Conservation (phyloP, 345 rosid genomes). For the Camelina sativa region DNA sequence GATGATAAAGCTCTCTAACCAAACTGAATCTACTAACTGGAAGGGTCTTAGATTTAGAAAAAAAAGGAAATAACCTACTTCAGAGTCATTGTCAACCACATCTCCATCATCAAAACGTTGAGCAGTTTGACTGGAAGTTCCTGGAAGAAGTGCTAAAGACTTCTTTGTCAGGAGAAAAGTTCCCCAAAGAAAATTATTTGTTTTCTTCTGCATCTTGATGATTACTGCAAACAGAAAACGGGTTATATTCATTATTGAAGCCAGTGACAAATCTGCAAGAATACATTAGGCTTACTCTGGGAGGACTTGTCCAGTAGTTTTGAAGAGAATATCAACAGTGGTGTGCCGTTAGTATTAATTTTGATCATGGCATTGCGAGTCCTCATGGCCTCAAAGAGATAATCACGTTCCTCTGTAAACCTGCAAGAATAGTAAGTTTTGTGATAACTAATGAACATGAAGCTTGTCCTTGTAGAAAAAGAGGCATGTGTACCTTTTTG, state of each 20-base stretch:
- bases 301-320: constrained; percentile 54
- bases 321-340: constrained; percentile 72
- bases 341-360: constrained; percentile 51
- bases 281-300: constrained; percentile 49
- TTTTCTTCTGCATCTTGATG: constrained; percentile 42
- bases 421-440: constrained; percentile 24
- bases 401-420: constrained; percentile 37
- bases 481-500: constrained; percentile 49
- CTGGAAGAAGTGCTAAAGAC: constrained; percentile 37
- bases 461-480: constrained; percentile 7
- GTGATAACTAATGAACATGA: constrained; percentile 10
- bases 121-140: constrained; percentile 30
- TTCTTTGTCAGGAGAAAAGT: constrained; percentile 28
- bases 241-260: constrained; percentile 1
- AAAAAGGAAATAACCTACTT: constrained; percentile 23
- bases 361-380: constrained; percentile 50
- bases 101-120: constrained; percentile 28
- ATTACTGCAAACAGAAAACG: constrained; percentile 17
- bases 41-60: not conserved
- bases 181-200: constrained; percentile 43
- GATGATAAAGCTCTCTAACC: constrained; percentile 8
- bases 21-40: constrained; percentile 13
- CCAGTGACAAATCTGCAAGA: constrained; percentile 2
- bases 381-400: constrained; percentile 51
- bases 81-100: constrained; percentile 16